phyloP scores from a whole-genome alignment of 176 grass and related monocot species.

The Microstegium vimineum region DNA sequence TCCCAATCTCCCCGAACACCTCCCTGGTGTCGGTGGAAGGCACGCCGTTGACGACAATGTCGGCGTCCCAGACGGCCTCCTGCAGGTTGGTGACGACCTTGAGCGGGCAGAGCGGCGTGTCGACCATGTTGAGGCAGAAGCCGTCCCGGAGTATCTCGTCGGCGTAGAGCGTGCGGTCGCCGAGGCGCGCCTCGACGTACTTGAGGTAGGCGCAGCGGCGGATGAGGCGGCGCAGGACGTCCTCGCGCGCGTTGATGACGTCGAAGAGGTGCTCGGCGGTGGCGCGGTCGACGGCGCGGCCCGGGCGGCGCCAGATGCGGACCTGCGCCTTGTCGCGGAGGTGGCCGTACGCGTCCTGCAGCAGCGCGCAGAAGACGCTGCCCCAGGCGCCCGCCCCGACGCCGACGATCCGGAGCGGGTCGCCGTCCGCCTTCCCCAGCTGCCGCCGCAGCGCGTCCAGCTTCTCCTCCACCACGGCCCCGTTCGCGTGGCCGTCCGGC shows the following conservation, averaged over 20 bases:
- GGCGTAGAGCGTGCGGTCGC: conserved; percentile 79
- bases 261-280: conserved; percentile 84
- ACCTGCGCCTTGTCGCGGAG: conserved; percentile 91
- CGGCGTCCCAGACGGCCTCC: conserved; percentile 98
- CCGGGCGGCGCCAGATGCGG: conserved; percentile 78
- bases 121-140: conserved; percentile 96
- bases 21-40: conserved; percentile 89
- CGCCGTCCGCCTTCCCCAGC: conserved; percentile 68
- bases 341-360: conserved; percentile 94
- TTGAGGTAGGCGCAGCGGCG: conserved; percentile 84
- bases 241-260: conserved; percentile 93
- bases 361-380: conserved; percentile 85
- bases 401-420: conserved; percentile 81
- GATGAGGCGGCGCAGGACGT: conserved; percentile 79
- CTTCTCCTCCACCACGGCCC: conserved; percentile 60
- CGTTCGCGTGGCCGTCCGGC: conserved; percentile 61
- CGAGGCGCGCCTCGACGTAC: conserved; percentile 87
- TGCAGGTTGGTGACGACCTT: conserved; percentile 98
- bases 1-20: conserved; percentile 77
- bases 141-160: conserved; percentile 97
- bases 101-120: conserved; percentile 89
- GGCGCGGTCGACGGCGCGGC: conserved; percentile 76
- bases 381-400: conserved; percentile 95
- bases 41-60: conserved; percentile 90
- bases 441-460: conserved; percentile 75